Base-by-base conservation (phyloP, 164 flowering plant genomes). In the Sextonia rubra region DNA sequence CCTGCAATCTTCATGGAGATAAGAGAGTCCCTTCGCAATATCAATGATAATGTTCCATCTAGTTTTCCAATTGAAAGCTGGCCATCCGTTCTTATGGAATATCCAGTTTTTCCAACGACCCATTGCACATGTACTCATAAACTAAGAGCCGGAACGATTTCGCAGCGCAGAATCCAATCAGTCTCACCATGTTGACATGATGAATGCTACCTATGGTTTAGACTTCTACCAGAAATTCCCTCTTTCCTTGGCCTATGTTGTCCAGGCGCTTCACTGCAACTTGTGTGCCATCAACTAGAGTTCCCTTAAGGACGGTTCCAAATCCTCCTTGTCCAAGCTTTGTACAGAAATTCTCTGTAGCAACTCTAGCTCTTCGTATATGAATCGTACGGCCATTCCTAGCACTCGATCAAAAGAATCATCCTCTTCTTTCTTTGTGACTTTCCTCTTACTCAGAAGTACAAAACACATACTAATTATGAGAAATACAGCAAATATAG, bases 261-360 rank as follows among this genome's bases (percentile, higher is more conserved):
- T 80, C 77, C 25, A 80, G 65, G 11, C 74, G 64, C 71, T 80
- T 81, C 32, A 81, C 83, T 24, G 79, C 83, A 68, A 81, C 66
- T 47, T 73, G 64, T 1, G 74, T 77, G 30, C 74, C 76, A 68
- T 75, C 64, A 0, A 8, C 66, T 1, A 78, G 62, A 9, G 25
- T 15, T 9, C 81, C 83, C 65, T 76, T 64, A 65, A 70, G 78
- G 26, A 78, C 79, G 4, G 79, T 69, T 12, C 83, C 80, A 72
- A 80, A 80, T 48, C 80, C 83, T 60, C 79, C 79, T 23, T 71
- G 70, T 25, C 80, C 78, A 48, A 77, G 77, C 61, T 66, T 70
- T 25, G 24, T 67, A 14, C 32, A 48, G 58, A 81, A 81, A 20
- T 76, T 47, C 9, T n/a, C 26, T 0, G 81, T 79, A 12, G 82